phyloP scores from a whole-genome alignment of 2,329 filamentous ascomycete genomes.

The Ophiostoma angusticollis region DNA sequence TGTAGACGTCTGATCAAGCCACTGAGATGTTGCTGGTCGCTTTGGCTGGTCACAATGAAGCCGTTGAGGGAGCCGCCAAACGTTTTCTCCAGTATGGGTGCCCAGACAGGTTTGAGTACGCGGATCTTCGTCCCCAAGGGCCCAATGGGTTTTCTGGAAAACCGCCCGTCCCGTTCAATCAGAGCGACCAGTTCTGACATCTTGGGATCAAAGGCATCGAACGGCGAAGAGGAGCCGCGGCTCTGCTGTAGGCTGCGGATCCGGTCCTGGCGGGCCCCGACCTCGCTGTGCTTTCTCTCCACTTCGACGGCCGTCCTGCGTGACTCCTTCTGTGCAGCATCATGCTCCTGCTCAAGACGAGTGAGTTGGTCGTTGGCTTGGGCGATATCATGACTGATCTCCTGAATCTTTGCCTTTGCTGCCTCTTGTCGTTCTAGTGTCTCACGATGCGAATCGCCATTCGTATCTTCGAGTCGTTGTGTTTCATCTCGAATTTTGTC shows the following conservation, averaged over 20 bases:
- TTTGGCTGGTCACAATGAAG: slow-evolving; percentile 70
- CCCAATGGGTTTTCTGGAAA: slow-evolving; percentile 62
- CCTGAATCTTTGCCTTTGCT: slow-evolving; percentile 36
- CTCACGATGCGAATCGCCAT: slow-evolving; percentile 50
- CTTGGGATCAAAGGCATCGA: slow-evolving; percentile 48
- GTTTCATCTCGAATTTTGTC: slow-evolving; percentile 42
- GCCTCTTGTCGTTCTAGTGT: slow-evolving; percentile 44
- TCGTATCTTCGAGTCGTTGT: slow-evolving; percentile 49
- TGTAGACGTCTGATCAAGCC: slow-evolving; percentile 47
- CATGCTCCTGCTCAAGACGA: slow-evolving; percentile 21
- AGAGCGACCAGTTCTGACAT: slow-evolving; percentile 51
- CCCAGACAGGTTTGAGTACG: slow-evolving; percentile 71
- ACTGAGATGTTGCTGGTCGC: slow-evolving; percentile 58
- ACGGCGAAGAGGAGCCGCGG: slow-evolving; percentile 35
- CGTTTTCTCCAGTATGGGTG: slow-evolving; percentile 62
- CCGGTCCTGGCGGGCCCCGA: slow-evolving; percentile 36
- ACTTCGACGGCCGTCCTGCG: slow-evolving; percentile 21
- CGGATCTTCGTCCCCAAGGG: slow-evolving; percentile 70
- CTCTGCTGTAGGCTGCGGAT: slow-evolving; percentile 42
- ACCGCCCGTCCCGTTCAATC: slow-evolving; percentile 59
- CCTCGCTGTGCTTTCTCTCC: slow-evolving; percentile 38
- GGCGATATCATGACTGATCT: slow-evolving; percentile 26
- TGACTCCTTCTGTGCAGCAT: slow-evolving; percentile 20
- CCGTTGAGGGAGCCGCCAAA: slow-evolving; percentile 58
- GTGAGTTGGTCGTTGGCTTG: slow-evolving; percentile 19